Evolutionary conservation across 192 early-diverging fungal species (phyloP).

Genomic region (Dissophora globulifera): DNA sequence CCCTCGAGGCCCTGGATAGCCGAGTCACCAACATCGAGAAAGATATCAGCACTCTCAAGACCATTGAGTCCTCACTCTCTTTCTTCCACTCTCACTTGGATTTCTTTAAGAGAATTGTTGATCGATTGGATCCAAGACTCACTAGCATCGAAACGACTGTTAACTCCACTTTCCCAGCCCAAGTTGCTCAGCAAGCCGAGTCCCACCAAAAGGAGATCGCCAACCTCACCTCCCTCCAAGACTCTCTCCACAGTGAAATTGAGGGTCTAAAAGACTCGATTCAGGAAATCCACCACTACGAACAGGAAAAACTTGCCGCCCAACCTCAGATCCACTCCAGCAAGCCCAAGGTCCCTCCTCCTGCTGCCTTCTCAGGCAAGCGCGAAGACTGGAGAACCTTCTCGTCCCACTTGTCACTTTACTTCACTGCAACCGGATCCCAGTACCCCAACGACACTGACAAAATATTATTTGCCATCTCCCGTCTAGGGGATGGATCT

Average conservation of each 20-base stretch:
- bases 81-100: neutral
- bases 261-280: no score
- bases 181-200: neutral
- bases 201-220: neutral
- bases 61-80: neutral
- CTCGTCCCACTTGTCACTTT: conserved; percentile 1
- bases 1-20: neutral
- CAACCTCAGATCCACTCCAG: no score
- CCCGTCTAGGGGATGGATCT: neutral
- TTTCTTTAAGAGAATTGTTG: neutral
- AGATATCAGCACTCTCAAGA: neutral
- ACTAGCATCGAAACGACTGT: neutral
- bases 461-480: conserved; percentile 8
- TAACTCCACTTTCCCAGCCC: neutral
- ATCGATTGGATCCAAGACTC: neutral
- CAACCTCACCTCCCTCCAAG: no score
- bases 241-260: no score
- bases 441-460: conserved; percentile 2
- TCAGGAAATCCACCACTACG: no score
- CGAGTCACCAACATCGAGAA: neutral
- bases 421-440: neutral
- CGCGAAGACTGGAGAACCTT: conserved; percentile 22
- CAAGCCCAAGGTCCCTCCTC: neutral
- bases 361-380: conserved; percentile 8
- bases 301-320: no score